Evolutionary conservation across 83 land plant species (phyloP), one percentile per base, ranked within the genome.

Genomic region (Isoetes engelmannii): DNA sequence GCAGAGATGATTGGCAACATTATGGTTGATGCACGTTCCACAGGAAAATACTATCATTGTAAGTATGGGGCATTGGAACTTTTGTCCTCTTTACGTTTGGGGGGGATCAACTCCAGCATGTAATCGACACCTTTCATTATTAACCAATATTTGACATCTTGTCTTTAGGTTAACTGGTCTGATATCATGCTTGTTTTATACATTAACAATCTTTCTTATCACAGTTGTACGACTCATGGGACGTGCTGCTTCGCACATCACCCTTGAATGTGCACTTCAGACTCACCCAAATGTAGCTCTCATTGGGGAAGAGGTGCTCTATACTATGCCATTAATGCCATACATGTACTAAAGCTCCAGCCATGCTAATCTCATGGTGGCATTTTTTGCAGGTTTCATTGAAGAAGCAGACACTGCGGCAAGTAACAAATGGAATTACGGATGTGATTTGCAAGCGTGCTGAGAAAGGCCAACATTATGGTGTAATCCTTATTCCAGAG

Each of bases 1-100:
- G 79, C 96, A 44, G 98, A 94, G 80, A 94, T 94, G 98, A 90
- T 94, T 57, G 98, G 98, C 10, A 94, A 94, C 79, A 92, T 94
- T 63, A 94, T 90, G 98, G 82, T 81, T 18, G 98, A 94, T 83
- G 98, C 98, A 3, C 85, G 96, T 0, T 94, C 98, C n/a, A 94
- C 98, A 58, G 96, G 99, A 67, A 94, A 90, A 63, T 94, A 90
- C 64, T 90, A 94, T 72, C 96, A 90, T 28, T 86, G 89, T 91
- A 77, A 82, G 95, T 78, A 59, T 9, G 49, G 37, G 37, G 37
- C 54, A 12, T 12, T 10, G 54, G 12, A 51, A 51, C 15, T 51
- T 12, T 51, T 3, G 12, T 10, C 54, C 54, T 51, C 54, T 51
- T 49, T 51, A 51, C 3, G 12, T 51, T 51, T 12, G 54, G 12